These are phyloP conservation scores for Ustilago tritici DNA, from an alignment of 1,284 basidiomycete species.

Conservation along the genomic window DNA sequence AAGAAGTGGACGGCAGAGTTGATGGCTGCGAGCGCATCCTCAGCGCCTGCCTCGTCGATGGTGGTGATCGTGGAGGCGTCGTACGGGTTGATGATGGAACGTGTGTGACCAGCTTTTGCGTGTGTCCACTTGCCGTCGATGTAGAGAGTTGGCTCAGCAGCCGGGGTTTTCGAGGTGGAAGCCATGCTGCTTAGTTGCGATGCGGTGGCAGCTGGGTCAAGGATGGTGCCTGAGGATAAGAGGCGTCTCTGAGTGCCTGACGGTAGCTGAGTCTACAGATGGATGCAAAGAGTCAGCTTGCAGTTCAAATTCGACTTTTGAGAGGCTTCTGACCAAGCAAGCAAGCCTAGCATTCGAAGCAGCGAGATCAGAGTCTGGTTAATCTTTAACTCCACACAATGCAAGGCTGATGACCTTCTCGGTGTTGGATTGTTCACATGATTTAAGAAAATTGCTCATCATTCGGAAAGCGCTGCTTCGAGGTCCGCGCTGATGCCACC, in stretches of 20 bases:
- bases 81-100: slow-evolving; percentile 65
- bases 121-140: slow-evolving; percentile 67
- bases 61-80: slow-evolving; percentile 55
- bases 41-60: slow-evolving; percentile 63
- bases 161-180: slow-evolving; percentile 44
- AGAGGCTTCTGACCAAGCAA: background rate
- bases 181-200: slow-evolving; percentile 53
- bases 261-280: slow-evolving; percentile 8
- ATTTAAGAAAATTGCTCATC: slow-evolving; percentile 55
- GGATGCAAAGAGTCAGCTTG: background rate
- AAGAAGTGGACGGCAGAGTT: slow-evolving; percentile 60
- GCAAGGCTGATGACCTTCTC: slow-evolving; percentile 48
- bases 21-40: slow-evolving; percentile 63
- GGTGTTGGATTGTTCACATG: slow-evolving; percentile 63
- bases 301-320: background rate
- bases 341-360: slow-evolving; percentile 3
- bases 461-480: slow-evolving; percentile 8
- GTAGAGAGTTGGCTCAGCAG: slow-evolving; percentile 64
- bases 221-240: background rate
- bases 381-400: slow-evolving; percentile 54
- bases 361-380: slow-evolving; percentile 53
- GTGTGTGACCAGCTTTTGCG: slow-evolving; percentile 54
- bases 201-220: slow-evolving; percentile 42
- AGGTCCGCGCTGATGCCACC: background rate
- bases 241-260: background rate